Evolutionary conservation across 2,329 filamentous ascomycete species (phyloP), one percentile per base, ranked within the genome.

Genomic region (Epichloe coenophiala): DNA sequence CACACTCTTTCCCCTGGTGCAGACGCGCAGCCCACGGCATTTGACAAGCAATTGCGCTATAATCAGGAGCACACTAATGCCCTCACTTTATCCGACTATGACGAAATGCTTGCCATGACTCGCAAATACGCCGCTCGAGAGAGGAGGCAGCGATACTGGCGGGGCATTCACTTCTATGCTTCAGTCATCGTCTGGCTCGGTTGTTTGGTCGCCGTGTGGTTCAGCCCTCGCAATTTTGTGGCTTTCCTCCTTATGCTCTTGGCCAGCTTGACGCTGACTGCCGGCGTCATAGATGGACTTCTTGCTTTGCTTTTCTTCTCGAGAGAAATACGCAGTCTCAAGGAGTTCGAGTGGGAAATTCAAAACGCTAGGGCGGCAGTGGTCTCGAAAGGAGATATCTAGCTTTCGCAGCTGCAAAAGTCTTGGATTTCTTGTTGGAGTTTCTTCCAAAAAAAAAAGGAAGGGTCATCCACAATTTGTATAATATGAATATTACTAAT

Each of bases 291-390:
- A 19, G 87, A 96, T 62, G 90, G 91, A 0, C 68, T 97, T 40
- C 86, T 97, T 63, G 86, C 89, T 0, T 76, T 93, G 0, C 66
- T 97, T 46, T 98, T 98, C 64, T 84, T 95, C 52, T 83, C 84
- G 11, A 82, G 81, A 54, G 93, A 98, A 69, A 68, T 96, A 53
- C 77, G 88, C 52, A 83, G 85, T 4, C 70, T 98, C 50, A 83
- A 81, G 60, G 93, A 98, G 70, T 97, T 97, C 68, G 81, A 93
- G 63, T 96, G 88, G 86, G 93, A 98, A 67, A 83, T 97, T 27
- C 71, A 71, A 47, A 90, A 86, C 62, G 83, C 84, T 12, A 81
- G 70, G 55, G 68, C 70, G 0, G 61, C 66, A 2, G 67, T 68
- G 0, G 60, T 66, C 4, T 45, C 27, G 3, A 39, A 47, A 11